A percentile compares a stretch with the other conserved stretches of the same genome.
Evolutionary conservation across 257 asterid genomes (phyloP).

Genomic region (Penstemon eatonii): DNA sequence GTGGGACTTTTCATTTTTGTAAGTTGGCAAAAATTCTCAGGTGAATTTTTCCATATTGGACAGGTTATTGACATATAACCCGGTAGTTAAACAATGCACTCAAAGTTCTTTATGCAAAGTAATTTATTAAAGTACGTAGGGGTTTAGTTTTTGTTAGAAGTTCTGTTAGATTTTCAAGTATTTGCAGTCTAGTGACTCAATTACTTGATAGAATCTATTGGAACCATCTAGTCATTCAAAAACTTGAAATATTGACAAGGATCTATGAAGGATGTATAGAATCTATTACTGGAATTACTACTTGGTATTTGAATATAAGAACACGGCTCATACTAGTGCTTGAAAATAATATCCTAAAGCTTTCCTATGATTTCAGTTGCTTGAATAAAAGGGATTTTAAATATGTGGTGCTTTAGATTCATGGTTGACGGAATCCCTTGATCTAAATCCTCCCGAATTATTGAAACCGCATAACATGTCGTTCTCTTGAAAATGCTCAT

Average conservation of each 20-base stretch:
- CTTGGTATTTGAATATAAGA: background rate
- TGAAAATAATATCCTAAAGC: too few relatives aligned
- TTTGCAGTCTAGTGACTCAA: background rate
- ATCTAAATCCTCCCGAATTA: background rate
- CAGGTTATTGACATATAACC: background rate
- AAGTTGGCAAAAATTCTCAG: slow-evolving; percentile 3
- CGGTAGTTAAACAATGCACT: background rate
- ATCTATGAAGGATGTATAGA: background rate
- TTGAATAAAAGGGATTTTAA: background rate
- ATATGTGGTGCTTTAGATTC: background rate
- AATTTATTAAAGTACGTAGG: too few relatives aligned
- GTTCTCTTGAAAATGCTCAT: background rate
- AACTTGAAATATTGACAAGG: background rate
- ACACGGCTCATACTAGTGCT: too few relatives aligned
- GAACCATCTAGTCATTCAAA: background rate
- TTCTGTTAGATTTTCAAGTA: background rate
- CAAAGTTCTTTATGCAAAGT: background rate
- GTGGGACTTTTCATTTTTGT: slow-evolving; percentile 13
- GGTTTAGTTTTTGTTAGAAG: background rate
- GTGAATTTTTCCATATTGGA: background rate
- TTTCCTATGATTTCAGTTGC: background rate
- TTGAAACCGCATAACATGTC: background rate
- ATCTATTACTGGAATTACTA: background rate
- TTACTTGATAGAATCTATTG: background rate
- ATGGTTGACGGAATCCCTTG: background rate